Evolutionary conservation across 2,329 filamentous ascomycete species (phyloP), one percentile per base, ranked within the genome.

Genomic region (Coleophoma crateriformis): DNA sequence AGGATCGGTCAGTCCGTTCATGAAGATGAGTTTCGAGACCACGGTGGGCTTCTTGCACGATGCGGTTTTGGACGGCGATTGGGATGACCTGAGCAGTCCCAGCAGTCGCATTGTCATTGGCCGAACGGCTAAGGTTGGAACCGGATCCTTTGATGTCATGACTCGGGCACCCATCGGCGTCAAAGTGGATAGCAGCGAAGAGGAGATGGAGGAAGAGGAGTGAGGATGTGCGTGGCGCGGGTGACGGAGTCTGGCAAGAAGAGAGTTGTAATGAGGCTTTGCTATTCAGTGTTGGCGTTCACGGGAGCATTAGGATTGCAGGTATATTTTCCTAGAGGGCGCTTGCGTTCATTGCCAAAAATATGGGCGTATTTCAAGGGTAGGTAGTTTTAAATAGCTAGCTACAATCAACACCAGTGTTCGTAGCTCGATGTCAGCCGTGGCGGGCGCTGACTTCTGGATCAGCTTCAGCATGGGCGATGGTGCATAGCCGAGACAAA

Each of bases 1-100:
- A 64, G 84, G 88, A 56, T 91, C 89, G 62, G 85, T 92, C 27
- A 91, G 85, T 58, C 90, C 94, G 0, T 92, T 99, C 60, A 92
- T 94, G 71, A 97, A 97, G 78, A 97, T 97, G 92, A 95, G 89
- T 68, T 99, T 97, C 72, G 94, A 99, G 78, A 99, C 94, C 4
- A 99, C 94, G 2, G 80, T 97, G 37, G 85, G 87, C 1, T 96
- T 96, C 75, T 76, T 99, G 62, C 91, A 88, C 68, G 94, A 97
- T 64, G 91, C 94, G 1, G 86, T 96, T 22, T 74, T 95, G 50
- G 90, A 95, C 63, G 85, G 88, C 45, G 94, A 97, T 68, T 89
- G 83, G 77, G 94, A 99, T 68, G 87, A 94, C 61, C 73, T 99
- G 53, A 82, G 79, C 52, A 90, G 87, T 52, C 94, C 95, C 0